Evolutionary conservation across 495 filamentous ascomycete genomes (phyloP), one percentile per base, ranked within the genome.

Genomic region (Penicillium silybi): DNA sequence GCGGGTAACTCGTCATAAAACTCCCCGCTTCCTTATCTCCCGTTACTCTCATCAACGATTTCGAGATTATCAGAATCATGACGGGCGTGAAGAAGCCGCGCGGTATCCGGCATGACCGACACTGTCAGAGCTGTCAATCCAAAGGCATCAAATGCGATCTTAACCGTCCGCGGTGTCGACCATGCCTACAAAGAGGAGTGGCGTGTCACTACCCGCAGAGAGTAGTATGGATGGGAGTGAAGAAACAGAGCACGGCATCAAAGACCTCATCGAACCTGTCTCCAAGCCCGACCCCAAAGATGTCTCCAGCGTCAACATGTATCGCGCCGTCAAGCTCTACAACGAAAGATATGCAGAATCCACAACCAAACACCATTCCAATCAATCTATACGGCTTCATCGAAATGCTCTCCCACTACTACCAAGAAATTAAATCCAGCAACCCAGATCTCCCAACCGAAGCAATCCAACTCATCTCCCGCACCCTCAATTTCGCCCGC

Each of bases 321-420:
- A 13, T 40, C 4, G 32, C 41, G 9, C 3, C 40, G 11, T 18
- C 17, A 22, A 41, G 15, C 11, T 3, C 29, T 10, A 32, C 29
- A 32, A 32, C 29, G 8, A 32, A 13, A 32, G 11, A 32, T 13
- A 10, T 13, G 3, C 29, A 3, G 4, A 10, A 15, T 13, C 11
- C 43, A 54, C 25, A 41, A 43, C 32, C 46, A 42, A 54, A 26
- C n/a, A 41, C 46, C 3, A 49, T 46, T 5, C 50, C 59, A 2
- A 46, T 63, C 44, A 65, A 69, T 38, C 58, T 68, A 44, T 64
- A 68, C 41, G 65, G 67, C 41, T 70, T 67, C 44, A 56, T 70
- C 52, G 64, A 68, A 29, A 58, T 63, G 6, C 58, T 70, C 3
- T 62, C 57, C 9, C 46, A 53, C 15, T 66, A 66, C n/a, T 68